A percentile compares a stretch with the other conserved stretches of the same genome.
These are phyloP conservation scores for Blepharisma stoltei DNA, from an alignment of 73 alveolate species.

Conservation along the genomic window DNA sequence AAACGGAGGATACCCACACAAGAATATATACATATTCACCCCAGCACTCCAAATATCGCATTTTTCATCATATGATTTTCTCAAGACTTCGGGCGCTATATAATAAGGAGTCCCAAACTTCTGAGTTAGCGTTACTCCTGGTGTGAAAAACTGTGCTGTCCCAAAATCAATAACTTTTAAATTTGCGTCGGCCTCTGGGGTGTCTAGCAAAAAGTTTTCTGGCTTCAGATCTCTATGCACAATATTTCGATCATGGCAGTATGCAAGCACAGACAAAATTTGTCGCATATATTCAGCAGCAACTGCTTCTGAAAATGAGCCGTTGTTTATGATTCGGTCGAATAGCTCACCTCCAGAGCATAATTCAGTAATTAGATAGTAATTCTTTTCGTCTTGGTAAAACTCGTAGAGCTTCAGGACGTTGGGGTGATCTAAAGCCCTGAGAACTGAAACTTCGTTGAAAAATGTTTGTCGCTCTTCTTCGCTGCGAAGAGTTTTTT, in stretches of 20 bases:
- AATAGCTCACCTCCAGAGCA: conserved; percentile 78
- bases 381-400: conserved; percentile 34
- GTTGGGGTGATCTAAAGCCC: not conserved
- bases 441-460: no score
- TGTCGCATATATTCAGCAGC: conserved; percentile 53
- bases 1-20: conserved; percentile 82
- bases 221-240: conserved; percentile 69
- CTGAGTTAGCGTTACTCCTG: no score
- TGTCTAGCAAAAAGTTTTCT: conserved; percentile 67
- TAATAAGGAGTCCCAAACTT: no score
- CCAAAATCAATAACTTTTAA: conserved; percentile 91
- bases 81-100: no score
- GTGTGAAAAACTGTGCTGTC: conserved; percentile 38
- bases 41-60: conserved; percentile 23
- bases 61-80: not conserved
- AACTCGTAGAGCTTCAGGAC: not conserved
- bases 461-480: no score
- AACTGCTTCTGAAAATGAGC: conserved; percentile 57
- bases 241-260: conserved; percentile 49
- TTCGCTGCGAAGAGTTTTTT: no score
- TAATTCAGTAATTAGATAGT: conserved; percentile 40
- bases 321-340: conserved; percentile 51
- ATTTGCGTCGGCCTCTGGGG: conserved; percentile 46
- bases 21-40: not conserved
- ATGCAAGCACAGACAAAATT: conserved; percentile 40